Evolutionary conservation across 2,329 filamentous ascomycete species (phyloP), one percentile per base, ranked within the genome.

Genomic region (Pseudogymnoascus sp.): DNA sequence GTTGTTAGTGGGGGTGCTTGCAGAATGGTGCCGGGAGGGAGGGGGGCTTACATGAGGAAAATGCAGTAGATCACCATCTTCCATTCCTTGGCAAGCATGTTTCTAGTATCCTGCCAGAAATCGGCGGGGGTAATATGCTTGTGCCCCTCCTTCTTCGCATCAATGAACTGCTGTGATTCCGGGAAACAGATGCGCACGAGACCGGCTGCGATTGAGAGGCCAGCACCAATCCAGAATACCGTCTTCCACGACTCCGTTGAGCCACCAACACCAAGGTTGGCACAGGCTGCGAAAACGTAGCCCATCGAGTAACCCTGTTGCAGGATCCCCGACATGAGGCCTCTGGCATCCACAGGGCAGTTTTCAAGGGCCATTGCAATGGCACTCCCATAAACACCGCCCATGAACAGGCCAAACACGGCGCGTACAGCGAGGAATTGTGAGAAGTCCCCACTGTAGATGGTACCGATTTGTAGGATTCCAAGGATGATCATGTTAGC

Each of bases 321-420:
- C n/a, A 92, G 75, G 55, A 92, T 87, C 60, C 89, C 89, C 12
- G 86, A 89, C 85, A 92, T 90, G 37, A 92, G 79, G 67, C 89
- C 89, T 62, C 68, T 62, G 7, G 68, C 67, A 60, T 69, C 65
- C 9, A 64, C 63, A 36, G 68, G 68, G 36, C 65, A 68, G 33
- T 70, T 88, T 69, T 92, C 89, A 8, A 92, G 79, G 0, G 88
- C 88, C 71, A 88, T 92, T 5, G 88, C 87, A 21, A 87, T 87
- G 1, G 87, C 88, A 68, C 90, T 90, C 61, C 89, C 89, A 74
- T 91, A 86, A 1, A 92, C 67, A 68, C 89, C 89, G 48, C 89
- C 89, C 89, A 92, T 92, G 69, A 88, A 88, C 21, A 92, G 73
- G 42, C 89, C 89, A 70, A 92, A 92, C 9, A 92, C 76, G 61